Percentiles rank a stretch among this genome's conserved stretches.
phyloP scores from a whole-genome alignment of 2,329 filamentous ascomycete genomes.

The Macrophomina phaseolina region DNA sequence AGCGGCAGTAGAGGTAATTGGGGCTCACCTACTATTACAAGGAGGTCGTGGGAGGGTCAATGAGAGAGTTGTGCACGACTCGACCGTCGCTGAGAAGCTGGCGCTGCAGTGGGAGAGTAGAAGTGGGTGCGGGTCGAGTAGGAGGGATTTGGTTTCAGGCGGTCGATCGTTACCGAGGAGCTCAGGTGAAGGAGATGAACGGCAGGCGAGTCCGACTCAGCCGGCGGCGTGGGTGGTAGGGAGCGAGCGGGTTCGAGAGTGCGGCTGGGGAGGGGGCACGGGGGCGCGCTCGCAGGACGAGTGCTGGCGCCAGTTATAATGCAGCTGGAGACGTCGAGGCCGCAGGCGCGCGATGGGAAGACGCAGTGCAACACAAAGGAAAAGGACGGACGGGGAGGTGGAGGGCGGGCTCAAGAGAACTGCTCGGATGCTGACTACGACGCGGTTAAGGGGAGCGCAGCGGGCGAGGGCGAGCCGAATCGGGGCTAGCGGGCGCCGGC shows the following conservation, averaged over 20 bases:
- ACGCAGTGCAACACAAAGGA: constrained; percentile 28
- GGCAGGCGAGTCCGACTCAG: constrained; percentile 27
- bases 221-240: constrained; percentile 19
- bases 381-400: constrained; percentile 24
- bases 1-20: constrained; percentile 16
- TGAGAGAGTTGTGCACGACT: constrained; percentile 26
- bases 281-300: constrained; percentile 19
- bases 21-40: constrained; percentile 37
- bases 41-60: constrained; percentile 12
- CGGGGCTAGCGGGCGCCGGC: constrained; percentile 20
- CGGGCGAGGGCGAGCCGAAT: constrained; percentile 17
- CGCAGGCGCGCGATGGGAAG: constrained; percentile 18
- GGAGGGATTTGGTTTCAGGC: constrained; percentile 17
- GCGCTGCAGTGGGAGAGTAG: constrained; percentile 15
- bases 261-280: constrained; percentile 16
- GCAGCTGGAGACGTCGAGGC: constrained; percentile 18
- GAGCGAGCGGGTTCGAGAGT: constrained; percentile 21
- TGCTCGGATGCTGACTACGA: constrained; percentile 26
- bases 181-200: constrained; percentile 26
- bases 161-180: constrained; percentile 28
- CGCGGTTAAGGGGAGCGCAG: constrained; percentile 25
- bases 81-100: constrained; percentile 6
- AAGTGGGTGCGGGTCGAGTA: constrained; percentile 22
- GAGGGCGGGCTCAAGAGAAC: constrained; percentile 27
- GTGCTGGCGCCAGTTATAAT: constrained; percentile 25